Conservation (phyloP, 202 grass and related monocot genomes). For the Thinopyrum obtusiflorum region DNA sequence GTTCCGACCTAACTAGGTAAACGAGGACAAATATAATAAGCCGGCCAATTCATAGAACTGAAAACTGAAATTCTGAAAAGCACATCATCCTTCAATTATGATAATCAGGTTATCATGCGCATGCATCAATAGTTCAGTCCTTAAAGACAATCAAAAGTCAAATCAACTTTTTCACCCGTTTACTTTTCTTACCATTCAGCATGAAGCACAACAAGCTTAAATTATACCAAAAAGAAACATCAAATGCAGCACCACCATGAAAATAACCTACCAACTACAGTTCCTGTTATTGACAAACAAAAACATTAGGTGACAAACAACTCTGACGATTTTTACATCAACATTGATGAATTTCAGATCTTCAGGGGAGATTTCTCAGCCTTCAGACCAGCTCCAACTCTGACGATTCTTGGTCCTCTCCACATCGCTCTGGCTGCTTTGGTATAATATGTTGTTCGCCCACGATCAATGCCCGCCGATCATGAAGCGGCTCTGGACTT, state of each 20-base stretch:
- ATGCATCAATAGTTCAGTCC: neutral
- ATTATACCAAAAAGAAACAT: neutral
- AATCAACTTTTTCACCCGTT: neutral
- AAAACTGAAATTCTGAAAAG: neutral
- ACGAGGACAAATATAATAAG: conserved; percentile 47
- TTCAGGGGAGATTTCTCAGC: too few relatives aligned
- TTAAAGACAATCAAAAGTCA: neutral
- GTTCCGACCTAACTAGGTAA: conserved; percentile 78
- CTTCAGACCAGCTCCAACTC: too few relatives aligned
- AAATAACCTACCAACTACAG: neutral
- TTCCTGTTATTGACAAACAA: neutral
- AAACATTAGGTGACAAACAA: neutral
- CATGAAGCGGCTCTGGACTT: neutral
- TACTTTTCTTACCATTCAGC: neutral
- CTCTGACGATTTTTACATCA: too few relatives aligned
- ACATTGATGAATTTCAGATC: too few relatives aligned
- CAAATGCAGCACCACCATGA: neutral
- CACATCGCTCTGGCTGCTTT: too few relatives aligned
- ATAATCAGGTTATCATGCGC: neutral
- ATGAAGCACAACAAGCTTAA: conserved; percentile 1
- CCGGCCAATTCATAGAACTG: neutral
- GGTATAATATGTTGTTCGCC: too few relatives aligned
- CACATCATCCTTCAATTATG: neutral
- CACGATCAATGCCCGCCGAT: neutral
- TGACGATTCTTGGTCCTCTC: too few relatives aligned